Percentiles rank a stretch among this genome's conserved stretches.
These are phyloP conservation scores for Vigna mungo DNA, from an alignment of 306 rosid genomes.

Conservation along the genomic window DNA sequence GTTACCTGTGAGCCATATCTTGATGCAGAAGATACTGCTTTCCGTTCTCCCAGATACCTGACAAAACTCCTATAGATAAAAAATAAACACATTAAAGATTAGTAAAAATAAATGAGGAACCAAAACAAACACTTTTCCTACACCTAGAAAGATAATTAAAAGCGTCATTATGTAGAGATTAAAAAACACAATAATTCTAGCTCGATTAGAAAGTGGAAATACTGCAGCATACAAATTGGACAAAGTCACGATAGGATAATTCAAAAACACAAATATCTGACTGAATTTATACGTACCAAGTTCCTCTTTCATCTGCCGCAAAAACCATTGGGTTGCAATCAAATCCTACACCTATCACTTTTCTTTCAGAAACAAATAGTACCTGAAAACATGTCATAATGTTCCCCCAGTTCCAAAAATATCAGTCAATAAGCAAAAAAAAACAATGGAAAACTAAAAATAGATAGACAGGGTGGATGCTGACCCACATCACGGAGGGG, in stretches of 20 bases:
- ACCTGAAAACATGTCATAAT: conserved; percentile 69
- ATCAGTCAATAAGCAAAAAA: conserved; percentile 45
- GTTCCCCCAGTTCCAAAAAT: conserved; percentile 51
- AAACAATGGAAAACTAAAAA: conserved; percentile 32
- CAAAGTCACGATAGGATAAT: neutral
- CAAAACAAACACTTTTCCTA: conserved; percentile 33
- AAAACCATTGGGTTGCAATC: conserved; percentile 93
- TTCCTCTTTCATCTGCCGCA: conserved; percentile 83
- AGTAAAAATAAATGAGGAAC: conserved; percentile 23
- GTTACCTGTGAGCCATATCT: conserved; percentile 82
- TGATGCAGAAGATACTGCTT: conserved; percentile 67
- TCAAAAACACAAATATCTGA: conserved; percentile 26
- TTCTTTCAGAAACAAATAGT: conserved; percentile 85
- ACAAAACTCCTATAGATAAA: conserved; percentile 70
- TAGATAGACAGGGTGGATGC: conserved; percentile 76
- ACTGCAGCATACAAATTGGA: conserved; percentile 1
- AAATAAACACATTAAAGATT: conserved; percentile 24
- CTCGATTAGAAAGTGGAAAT: conserved; percentile 11
- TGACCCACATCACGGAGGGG: conserved; percentile 99
- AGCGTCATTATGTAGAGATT: conserved; percentile 1
- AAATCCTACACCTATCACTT: conserved; percentile 88
- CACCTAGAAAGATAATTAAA: conserved; percentile 41
- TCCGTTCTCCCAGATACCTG: conserved; percentile 82
- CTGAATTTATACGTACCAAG: conserved; percentile 68
- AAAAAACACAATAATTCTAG: conserved; percentile 7